phyloP scores from a whole-genome alignment of 306 rosid genomes.

The Castanospermum australe region DNA sequence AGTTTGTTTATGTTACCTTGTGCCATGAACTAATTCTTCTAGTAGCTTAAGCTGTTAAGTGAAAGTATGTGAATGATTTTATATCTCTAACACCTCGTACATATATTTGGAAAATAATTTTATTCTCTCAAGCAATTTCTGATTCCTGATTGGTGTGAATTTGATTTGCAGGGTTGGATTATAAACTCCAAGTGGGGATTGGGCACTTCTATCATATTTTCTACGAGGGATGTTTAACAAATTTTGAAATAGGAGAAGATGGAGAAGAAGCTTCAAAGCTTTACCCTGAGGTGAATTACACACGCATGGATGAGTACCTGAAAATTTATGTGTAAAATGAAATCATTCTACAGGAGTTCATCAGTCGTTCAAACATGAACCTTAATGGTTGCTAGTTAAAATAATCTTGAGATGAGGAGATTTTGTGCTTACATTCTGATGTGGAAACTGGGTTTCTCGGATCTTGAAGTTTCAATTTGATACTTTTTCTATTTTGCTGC shows the following conservation, averaged over 20 bases:
- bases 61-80: too few relatives aligned
- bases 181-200: constrained; percentile 52
- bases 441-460: neutral
- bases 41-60: too few relatives aligned
- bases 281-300: constrained; percentile 78
- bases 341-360: neutral
- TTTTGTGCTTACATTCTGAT: constrained; percentile 17
- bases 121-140: neutral
- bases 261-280: constrained; percentile 84
- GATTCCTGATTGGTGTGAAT: neutral
- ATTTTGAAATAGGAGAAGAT: constrained; percentile 66
- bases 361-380: constrained; percentile 7
- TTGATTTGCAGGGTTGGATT: constrained; percentile 50
- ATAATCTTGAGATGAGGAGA: neutral
- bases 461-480: constrained; percentile 9
- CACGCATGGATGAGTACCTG: constrained; percentile 69
- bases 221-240: constrained; percentile 76
- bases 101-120: neutral
- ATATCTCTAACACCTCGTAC: too few relatives aligned
- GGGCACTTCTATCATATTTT: constrained; percentile 74
- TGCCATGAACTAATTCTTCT: too few relatives aligned
- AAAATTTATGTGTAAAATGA: constrained; percentile 37
- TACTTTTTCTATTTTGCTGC: neutral
- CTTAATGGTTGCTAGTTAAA: neutral
- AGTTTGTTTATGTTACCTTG: too few relatives aligned